Evolutionary conservation across 1,284 basidiomycete genomes (phyloP), one percentile per base, ranked within the genome.

Genomic region (Puccinia triticina): DNA sequence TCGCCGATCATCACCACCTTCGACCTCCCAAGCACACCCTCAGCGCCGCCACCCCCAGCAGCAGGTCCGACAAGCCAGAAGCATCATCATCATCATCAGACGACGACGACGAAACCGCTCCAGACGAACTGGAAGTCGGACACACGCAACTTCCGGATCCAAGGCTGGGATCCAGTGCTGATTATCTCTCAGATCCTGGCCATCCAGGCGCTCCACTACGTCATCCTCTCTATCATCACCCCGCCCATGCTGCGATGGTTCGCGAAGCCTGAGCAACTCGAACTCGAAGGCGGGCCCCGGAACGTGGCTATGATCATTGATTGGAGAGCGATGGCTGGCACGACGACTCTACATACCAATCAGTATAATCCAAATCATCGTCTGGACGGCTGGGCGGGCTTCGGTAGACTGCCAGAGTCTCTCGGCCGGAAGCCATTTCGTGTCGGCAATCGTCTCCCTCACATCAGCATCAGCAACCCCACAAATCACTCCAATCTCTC

Each of bases 221-320:
- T 98, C 76, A 92, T 93, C 1, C 90, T 98, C 75, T 92, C 92
- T 11, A 84, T 96, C 81, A 88, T 97, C 83, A 88, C 93, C n/a
- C 95, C 96, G 0, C 92, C 93, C 1, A 86, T 96, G 29, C 90
- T 98, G 32, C 87, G 89, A 34, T 82, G 92, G 18, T 92, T 96
- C 86, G 93, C 95, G 0, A 91, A 94, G 69, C 89, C 92, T 0
- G 88, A 89, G 46, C 91, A 92, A 12, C 89, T 98, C 18, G 89
- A 89, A 29, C 94, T 95, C 86, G 94, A 95, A 86, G 96, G 94
- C 43, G 94, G 94, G 14, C 90, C 93, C 1, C 89, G 92, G 11
- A 94, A 91, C 86, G 92, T 96, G 69, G 93, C 92, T 90, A 94
- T 95, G 93, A 89, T 98, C 43, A 93, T 99, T 91, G 96, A 99